Conservation (phyloP, 2,329 filamentous ascomycete species). For the Trichoderma atroviride region DNA sequence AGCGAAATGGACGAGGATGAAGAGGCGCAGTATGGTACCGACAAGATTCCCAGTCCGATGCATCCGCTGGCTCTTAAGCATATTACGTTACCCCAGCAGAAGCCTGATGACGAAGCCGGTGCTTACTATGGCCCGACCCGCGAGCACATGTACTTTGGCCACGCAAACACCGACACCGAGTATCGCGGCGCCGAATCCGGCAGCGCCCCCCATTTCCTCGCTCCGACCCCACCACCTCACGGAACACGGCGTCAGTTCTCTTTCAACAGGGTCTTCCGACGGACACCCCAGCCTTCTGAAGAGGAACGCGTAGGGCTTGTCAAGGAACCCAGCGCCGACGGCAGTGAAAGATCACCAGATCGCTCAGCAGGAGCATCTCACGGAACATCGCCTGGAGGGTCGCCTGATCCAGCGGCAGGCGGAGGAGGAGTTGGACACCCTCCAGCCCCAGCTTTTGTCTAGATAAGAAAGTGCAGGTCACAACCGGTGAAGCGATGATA, state of each 20-base stretch:
- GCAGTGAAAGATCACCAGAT: neutral
- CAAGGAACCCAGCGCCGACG: slow-evolving; percentile 52
- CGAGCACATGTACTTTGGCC: slow-evolving; percentile 51
- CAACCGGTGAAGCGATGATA: neutral
- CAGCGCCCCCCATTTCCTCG: slow-evolving; percentile 36
- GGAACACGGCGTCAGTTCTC: slow-evolving; percentile 79
- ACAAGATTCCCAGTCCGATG: slow-evolving; percentile 56
- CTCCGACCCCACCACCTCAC: slow-evolving; percentile 65
- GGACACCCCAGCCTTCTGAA: slow-evolving; percentile 63
- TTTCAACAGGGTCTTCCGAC: slow-evolving; percentile 79
- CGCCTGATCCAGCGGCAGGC: neutral
- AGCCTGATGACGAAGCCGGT: slow-evolving; percentile 46
- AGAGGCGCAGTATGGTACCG: slow-evolving; percentile 37
- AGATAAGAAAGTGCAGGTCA: slow-evolving; percentile 7
- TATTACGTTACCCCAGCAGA: slow-evolving; percentile 56
- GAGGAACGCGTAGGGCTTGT: slow-evolving; percentile 83
- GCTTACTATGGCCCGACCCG: slow-evolving; percentile 45
- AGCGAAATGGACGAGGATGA: slow-evolving; percentile 37
- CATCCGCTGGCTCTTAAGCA: slow-evolving; percentile 65
- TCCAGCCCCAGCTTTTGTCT: slow-evolving; percentile 6
- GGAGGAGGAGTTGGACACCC: neutral
- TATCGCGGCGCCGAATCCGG: slow-evolving; percentile 47
- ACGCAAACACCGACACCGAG: slow-evolving; percentile 45
- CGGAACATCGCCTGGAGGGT: neutral
- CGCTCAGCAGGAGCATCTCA: neutral